phyloP scores from a whole-genome alignment of 1,284 basidiomycete species.

The Tetrapyrgos nigripes region DNA sequence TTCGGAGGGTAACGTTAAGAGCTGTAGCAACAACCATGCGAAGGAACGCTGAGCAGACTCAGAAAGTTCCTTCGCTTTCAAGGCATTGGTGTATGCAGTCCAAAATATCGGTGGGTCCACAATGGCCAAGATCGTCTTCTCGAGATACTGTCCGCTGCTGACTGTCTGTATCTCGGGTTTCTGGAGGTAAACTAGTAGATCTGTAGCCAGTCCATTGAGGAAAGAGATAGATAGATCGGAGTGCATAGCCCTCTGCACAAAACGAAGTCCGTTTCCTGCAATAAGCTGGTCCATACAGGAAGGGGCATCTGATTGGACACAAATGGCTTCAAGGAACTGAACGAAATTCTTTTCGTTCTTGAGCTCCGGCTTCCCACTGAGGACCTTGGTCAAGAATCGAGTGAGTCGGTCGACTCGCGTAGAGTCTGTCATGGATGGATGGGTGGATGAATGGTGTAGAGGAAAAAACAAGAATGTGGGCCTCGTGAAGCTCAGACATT shows the following conservation, averaged over 20 bases:
- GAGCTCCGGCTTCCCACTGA: not conserved
- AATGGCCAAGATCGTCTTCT: constrained; percentile 46
- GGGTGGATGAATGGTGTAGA: too few species aligned
- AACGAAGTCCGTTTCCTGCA: constrained; percentile 42
- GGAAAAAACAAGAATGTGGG: too few species aligned
- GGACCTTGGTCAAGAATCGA: not conserved
- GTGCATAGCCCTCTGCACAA: constrained; percentile 52
- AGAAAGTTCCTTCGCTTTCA: constrained; percentile 41
- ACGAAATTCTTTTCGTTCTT: constrained; percentile 26
- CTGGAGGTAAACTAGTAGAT: constrained; percentile 48
- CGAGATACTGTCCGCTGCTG: constrained; percentile 50
- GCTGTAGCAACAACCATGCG: constrained; percentile 57
- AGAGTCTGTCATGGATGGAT: not conserved
- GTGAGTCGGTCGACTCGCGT: not conserved
- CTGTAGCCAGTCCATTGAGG: constrained; percentile 50
- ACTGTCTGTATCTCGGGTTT: constrained; percentile 43
- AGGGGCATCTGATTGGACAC: constrained; percentile 43
- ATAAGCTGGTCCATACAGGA: constrained; percentile 49
- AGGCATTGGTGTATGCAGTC: constrained; percentile 27
- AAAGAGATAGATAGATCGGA: constrained; percentile 45
- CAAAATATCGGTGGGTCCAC: constrained; percentile 56
- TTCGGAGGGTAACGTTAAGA: constrained; percentile 48
- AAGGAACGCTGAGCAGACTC: constrained; percentile 45
- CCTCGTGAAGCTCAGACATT: too few species aligned
- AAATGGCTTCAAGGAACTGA: constrained; percentile 50